Conservation (phyloP, 2,329 filamentous ascomycete genomes). For the Alternaria sp. region DNA sequence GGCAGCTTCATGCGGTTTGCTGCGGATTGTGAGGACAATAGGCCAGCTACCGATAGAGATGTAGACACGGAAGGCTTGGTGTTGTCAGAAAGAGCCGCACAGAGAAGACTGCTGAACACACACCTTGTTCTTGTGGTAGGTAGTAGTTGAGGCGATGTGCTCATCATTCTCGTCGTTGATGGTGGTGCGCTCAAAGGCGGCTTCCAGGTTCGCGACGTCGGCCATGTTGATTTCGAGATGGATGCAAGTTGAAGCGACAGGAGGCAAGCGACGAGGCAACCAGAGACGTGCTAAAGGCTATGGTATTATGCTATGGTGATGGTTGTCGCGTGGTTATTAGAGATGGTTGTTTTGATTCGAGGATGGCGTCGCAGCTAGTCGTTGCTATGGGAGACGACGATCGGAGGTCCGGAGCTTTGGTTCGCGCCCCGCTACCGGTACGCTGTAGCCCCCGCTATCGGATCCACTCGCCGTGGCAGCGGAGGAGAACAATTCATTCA, state of each 20-base stretch:
- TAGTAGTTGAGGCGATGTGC: slow-evolving; percentile 63
- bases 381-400: slow-evolving; percentile 24
- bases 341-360: slow-evolving; percentile 11
- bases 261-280: slow-evolving; percentile 20
- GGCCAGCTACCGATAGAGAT: slow-evolving; percentile 58
- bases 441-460: slow-evolving; percentile 16
- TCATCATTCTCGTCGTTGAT: slow-evolving; percentile 85
- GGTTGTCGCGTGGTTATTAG: slow-evolving; percentile 24
- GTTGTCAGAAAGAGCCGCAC: slow-evolving; percentile 30
- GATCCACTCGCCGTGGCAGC: slow-evolving; percentile 17
- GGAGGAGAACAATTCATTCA: neutral
- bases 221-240: slow-evolving; percentile 19
- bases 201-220: slow-evolving; percentile 79
- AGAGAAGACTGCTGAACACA: slow-evolving; percentile 16
- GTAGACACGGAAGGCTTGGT: slow-evolving; percentile 58
- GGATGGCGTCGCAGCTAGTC: slow-evolving; percentile 13
- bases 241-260: slow-evolving; percentile 19
- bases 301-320: slow-evolving; percentile 12
- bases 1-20: slow-evolving; percentile 72
- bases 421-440: slow-evolving; percentile 12
- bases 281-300: slow-evolving; percentile 16
- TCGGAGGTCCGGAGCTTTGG: slow-evolving; percentile 19
- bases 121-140: slow-evolving; percentile 82
- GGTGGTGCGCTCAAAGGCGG: slow-evolving; percentile 87
- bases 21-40: slow-evolving; percentile 53